Evolutionary conservation across 164 flowering plant species (phyloP), one percentile per base, ranked within the genome.

Genomic region (Akebia trifoliata): DNA sequence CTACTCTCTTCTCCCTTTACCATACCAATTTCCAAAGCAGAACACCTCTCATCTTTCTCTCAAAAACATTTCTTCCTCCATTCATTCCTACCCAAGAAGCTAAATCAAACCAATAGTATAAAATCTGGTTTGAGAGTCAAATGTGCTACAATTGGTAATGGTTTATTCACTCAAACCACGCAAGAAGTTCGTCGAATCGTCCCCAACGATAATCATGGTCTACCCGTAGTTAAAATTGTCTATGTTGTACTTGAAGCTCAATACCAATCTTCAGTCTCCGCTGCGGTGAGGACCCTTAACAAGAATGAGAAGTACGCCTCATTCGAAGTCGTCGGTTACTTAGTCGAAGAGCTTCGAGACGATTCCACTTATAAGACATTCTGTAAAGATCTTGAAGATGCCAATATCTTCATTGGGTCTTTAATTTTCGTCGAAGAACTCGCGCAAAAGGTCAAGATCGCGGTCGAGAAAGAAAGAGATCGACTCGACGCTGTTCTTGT

Each of bases 161-260:
- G 99, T 12, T 75, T 90, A 1, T 94, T 94, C 77, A 94, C 99
- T 5, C 99, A 94, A 65, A 87, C 97, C 11, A 68, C 89, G 0
- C 99, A 61, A 0, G 99, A 94, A 52, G 97, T 90, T 24, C 85
- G 99, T 0, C 56, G 99, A 58, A 83, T 94, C 52, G 74, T 90
- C 4, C 99, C 99, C 0, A 83, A 79, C 1, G 74, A 76, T 18
- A 54, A 54, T 28, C 50, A 40, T 4, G 69, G 70, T 40, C 75
- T 87, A 9, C 96, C 99, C 12, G 81, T 76, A 1, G 99, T 94
- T 12, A 94, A 90, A 60, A 65, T 94, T 35, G 99, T 94, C 28
- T 94, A 94, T 64, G 99, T 94, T 0, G 99, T 94, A 4, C 73
- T 94, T 2, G 99, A 94, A 68, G 99, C 99, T 31, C 99, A 94